Base-by-base conservation (phyloP, 768 basidiomycete species). In the Lactarius tabidus region DNA sequence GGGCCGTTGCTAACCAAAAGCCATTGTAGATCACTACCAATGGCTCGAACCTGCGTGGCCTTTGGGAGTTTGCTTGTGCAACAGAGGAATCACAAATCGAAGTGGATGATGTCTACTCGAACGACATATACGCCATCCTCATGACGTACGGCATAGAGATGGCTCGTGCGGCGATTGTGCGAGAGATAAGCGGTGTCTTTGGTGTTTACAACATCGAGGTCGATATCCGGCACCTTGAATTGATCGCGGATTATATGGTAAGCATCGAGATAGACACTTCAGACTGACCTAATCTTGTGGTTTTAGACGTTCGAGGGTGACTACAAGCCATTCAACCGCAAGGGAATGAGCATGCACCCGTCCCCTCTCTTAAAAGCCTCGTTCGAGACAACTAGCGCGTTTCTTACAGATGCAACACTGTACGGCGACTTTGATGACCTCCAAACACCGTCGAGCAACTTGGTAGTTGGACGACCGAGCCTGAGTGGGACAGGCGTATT, bases 161-260 rank as follows among this genome's bases (percentile, higher is more conserved):
- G 80, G 97, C 95, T 31, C 87, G 97, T 28, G 85, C 88, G 15
- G 86, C 91, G 9, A 96, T 99, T 73, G 82, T 99, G 69, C 84
- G 84, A 59, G 97, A 99, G 77, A 90, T 99, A 78, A 84, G 89
- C 57, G 87, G 86, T 23, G 93, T 99, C 51, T 99, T 99, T 76
- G 88, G 85, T 7, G 93, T 89, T 3, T 99, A 99, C 80, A 95
- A 88, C 72, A 99, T 99, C 71, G 91, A 91, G 65, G 96, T 99
- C 64, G 89, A 98, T 76, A 84, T 84, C 68, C 86, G 97, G 55
- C 97, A 99, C 79, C 81, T 98, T 56, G 94, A 96, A 71, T 81
- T 99, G 68, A 97, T 99, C 74, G 97, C 97, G 17, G 97, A 99
- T 76, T 99, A 98, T 75, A 99, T 99, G 97, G 96, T 96, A 72